phyloP scores from a whole-genome alignment of 2,329 filamentous ascomycete species.

The Diaporthe nobilis region DNA sequence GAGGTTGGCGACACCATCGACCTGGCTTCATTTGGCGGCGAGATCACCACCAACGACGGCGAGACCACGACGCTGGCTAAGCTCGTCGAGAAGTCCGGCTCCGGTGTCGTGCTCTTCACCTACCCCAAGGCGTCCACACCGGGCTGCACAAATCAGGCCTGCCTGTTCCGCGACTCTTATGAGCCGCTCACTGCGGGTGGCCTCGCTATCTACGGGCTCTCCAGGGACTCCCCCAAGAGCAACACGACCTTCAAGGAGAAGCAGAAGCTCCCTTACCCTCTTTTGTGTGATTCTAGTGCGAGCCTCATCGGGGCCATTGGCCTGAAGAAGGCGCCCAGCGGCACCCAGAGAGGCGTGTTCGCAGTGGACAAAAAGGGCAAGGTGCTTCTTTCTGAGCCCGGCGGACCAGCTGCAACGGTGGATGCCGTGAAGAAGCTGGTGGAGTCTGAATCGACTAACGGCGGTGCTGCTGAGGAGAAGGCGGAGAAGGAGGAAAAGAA shows the following conservation, averaged over 20 bases:
- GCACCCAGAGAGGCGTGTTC: constrained; percentile 89
- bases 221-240: constrained; percentile 87
- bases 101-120: constrained; percentile 92
- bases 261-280: constrained; percentile 88
- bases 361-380: constrained; percentile 87
- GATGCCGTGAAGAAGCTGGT: constrained; percentile 82
- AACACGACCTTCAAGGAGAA: constrained; percentile 95
- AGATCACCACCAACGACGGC: constrained; percentile 89
- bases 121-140: constrained; percentile 96
- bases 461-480: constrained; percentile 44
- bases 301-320: constrained; percentile 88
- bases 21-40: constrained; percentile 74
- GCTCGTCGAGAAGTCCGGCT: constrained; percentile 85
- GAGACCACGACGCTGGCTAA: constrained; percentile 83
- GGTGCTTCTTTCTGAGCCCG: constrained; percentile 77
- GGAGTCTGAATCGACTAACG: constrained; percentile 55
- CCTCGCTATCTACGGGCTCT: constrained; percentile 90
- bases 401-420: constrained; percentile 83
- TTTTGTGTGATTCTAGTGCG: constrained; percentile 85
- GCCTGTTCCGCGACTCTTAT: constrained; percentile 92
- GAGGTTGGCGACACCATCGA: constrained; percentile 69
- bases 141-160: constrained; percentile 94
- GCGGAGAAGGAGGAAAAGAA: constrained; percentile 46
- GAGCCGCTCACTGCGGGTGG: constrained; percentile 81
- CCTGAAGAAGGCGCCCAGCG: constrained; percentile 86